Percentiles rank a stretch among this genome's conserved stretches.
These are phyloP conservation scores for Penicillium sp. DNA, from an alignment of 2,329 filamentous ascomycete species.

Conservation along the genomic window DNA sequence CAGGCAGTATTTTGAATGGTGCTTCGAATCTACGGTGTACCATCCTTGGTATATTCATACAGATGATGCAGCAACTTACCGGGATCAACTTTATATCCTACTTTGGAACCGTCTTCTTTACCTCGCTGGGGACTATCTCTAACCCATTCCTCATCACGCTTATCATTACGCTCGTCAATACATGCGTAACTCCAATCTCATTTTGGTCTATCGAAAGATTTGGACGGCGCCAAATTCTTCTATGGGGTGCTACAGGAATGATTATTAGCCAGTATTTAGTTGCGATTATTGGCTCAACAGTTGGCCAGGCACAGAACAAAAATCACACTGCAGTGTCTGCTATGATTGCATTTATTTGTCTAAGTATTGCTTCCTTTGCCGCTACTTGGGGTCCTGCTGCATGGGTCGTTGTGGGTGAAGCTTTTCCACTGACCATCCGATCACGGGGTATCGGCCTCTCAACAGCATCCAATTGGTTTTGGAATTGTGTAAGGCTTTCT, in stretches of 20 bases:
- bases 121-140: neutral
- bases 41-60: too few relatives aligned
- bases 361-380: too few relatives aligned
- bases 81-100: constrained; percentile 51
- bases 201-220: constrained; percentile 55
- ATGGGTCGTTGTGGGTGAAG: too few relatives aligned
- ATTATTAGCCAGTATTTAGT: constrained; percentile 53
- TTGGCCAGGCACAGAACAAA: neutral
- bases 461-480: neutral
- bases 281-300: constrained; percentile 49
- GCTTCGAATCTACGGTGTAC: constrained; percentile 42
- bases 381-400: neutral
- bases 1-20: constrained; percentile 38
- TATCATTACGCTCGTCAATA: constrained; percentile 53
- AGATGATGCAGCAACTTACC: constrained; percentile 48
- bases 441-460: neutral
- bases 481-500: too few relatives aligned
- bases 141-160: constrained; percentile 33
- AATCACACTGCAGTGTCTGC: neutral
- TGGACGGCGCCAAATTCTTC: constrained; percentile 51
- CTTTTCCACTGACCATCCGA: too few relatives aligned
- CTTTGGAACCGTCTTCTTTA: constrained; percentile 45
- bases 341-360: too few relatives aligned
- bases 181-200: constrained; percentile 51
- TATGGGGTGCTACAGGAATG: constrained; percentile 48